phyloP scores from a whole-genome alignment of 1,284 basidiomycete species.

The Kwoniella shivajii region DNA sequence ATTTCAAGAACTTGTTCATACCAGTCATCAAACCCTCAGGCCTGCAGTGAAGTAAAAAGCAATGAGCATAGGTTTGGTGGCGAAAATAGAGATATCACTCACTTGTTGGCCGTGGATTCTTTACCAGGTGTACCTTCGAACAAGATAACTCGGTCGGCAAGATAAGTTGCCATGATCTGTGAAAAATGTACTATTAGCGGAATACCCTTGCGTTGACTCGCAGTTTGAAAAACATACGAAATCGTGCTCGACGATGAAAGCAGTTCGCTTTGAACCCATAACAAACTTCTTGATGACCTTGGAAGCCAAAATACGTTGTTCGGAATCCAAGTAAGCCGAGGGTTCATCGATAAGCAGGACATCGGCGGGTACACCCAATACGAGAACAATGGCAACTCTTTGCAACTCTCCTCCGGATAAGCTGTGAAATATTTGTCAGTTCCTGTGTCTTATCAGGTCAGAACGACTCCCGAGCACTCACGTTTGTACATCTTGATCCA shows the following conservation, averaged over 20 bases:
- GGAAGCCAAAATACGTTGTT: conserved; percentile 95
- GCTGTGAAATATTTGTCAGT: conserved; percentile 17
- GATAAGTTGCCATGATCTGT: conserved; percentile 74
- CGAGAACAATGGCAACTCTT: conserved; percentile 89
- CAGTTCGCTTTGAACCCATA: conserved; percentile 91
- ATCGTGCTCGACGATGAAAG: conserved; percentile 97
- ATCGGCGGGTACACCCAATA: conserved; percentile 75
- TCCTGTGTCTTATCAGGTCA: not conserved
- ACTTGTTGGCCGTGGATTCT: conserved; percentile 82
- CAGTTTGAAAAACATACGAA: conserved; percentile 57
- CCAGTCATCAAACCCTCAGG: conserved; percentile 54
- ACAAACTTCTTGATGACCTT: conserved; percentile 98
- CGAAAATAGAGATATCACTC: conserved; percentile 49
- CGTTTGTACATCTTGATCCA: conserved; percentile 96
- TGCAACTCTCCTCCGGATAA: conserved; percentile 95
- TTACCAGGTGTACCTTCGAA: conserved; percentile 85
- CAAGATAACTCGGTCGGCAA: conserved; percentile 95
- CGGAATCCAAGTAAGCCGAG: conserved; percentile 75
- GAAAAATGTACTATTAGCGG: not conserved
- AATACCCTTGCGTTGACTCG: not conserved
- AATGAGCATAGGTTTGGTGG: not conserved
- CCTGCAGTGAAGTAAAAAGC: conserved; percentile 15
- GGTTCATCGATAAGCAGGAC: conserved; percentile 74
- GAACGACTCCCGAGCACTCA: conserved; percentile 20
- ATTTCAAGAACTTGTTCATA: conserved; percentile 73